Evolutionary conservation across 2,329 filamentous ascomycete genomes (phyloP), one percentile per base, ranked within the genome.

Genomic region (Aspergillus sp.): DNA sequence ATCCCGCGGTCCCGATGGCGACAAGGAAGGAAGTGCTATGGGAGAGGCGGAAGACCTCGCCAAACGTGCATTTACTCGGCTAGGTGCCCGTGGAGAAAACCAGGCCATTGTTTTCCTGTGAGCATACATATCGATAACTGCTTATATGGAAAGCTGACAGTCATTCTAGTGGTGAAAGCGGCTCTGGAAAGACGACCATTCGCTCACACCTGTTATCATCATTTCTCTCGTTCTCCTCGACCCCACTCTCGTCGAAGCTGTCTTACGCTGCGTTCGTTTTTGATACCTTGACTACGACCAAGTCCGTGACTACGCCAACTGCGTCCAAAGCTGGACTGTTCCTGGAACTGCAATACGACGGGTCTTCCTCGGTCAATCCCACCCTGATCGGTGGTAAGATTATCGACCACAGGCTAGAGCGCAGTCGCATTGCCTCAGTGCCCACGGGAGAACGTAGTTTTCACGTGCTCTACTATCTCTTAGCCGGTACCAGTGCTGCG

Each of bases 361-460:
- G 91, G 1, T 87, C 91, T 0, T 89, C 92, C 0, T 90, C 89
- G 0, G 89, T 91, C 25, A 92, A 90, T 70, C 95, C 95, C 1
- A 88, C 92, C 2, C 83, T 99, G 28, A 91, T 99, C 65, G 95
- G 95, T 78, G 94, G 92, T 68, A 98, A 99, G 78, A 83, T 99
- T 15, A 84, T 99, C 48, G 93, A 98, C 69, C 95, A 99, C 76
- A 87, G 95, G 67, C 81, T 99, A 51, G 95, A 99, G 78, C 84
- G 95, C 59, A 97, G 92, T 78, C 87, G 95, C 64, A 92, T 99
- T 64, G 88, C 95, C 28, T 87, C 92, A 43, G 93, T 98, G 0
- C 95, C 95, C 0, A 97, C 95, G 0, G 95, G 95, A 69, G 95
- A 99, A 79, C 89, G 95, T 48, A 98, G 95, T 76, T 98, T 97